Evolutionary conservation across 2,329 filamentous ascomycete genomes (phyloP).

Genomic region (Hawksworthiomyces lignivorus): DNA sequence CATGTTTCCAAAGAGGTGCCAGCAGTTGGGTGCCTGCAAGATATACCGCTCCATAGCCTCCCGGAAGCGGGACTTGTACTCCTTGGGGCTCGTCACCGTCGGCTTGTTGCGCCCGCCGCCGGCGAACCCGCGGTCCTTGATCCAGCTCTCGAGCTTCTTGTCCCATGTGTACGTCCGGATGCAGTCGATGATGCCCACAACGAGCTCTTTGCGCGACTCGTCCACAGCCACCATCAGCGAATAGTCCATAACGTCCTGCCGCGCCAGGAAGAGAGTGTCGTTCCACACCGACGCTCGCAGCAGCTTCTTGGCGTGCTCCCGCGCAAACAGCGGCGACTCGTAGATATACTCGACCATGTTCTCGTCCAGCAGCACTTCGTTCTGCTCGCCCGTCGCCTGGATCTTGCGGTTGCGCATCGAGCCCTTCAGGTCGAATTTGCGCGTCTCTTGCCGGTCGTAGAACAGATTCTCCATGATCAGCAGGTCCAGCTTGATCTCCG

Average conservation of each 20-base stretch:
- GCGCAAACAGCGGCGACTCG: constrained; percentile 87
- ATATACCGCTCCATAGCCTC: constrained; percentile 79
- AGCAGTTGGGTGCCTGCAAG: constrained; percentile 66
- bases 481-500: constrained; percentile 90
- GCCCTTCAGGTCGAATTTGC: constrained; percentile 93
- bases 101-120: constrained; percentile 73
- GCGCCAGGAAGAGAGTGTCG: constrained; percentile 87
- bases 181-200: constrained; percentile 97
- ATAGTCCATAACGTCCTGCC: constrained; percentile 99
- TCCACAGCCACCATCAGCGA: constrained; percentile 97
- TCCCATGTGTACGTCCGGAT: constrained; percentile 99
- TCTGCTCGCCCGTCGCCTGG: constrained; percentile 87
- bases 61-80: constrained; percentile 92
- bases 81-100: constrained; percentile 93
- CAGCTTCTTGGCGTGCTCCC: constrained; percentile 93
- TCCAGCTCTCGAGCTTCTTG: constrained; percentile 99
- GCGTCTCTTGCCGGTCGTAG: constrained; percentile 83
- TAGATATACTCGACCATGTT: constrained; percentile 99
- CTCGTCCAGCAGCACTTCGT: constrained; percentile 93
- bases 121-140: constrained; percentile 88
- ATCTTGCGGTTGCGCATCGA: constrained; percentile 99
- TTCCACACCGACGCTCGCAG: constrained; percentile 92
- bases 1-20: constrained; percentile 55
- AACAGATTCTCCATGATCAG: constrained; percentile 97
- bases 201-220: constrained; percentile 78